Conservation (phyloP, 1,284 basidiomycete genomes). For the Cryptococcus deneoformans region DNA sequence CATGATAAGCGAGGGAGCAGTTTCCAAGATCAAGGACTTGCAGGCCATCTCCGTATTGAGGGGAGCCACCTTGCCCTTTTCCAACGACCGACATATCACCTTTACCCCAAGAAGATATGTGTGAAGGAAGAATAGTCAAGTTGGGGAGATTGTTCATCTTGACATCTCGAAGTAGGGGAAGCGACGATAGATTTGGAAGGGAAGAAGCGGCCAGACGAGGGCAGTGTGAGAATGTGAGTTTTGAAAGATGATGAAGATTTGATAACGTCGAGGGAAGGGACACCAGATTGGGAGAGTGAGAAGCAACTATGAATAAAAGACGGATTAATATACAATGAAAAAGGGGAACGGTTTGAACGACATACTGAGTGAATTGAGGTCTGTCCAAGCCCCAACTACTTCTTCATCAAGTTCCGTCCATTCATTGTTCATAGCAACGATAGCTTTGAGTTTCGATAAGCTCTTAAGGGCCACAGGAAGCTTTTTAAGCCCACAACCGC, state of each 20-base stretch:
- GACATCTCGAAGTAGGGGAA: slow-evolving; percentile 44
- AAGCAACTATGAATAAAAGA: slow-evolving; percentile 29
- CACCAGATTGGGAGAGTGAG: slow-evolving; percentile 41
- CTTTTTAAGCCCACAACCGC: slow-evolving; percentile 26
- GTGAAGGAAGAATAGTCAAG: slow-evolving; percentile 31
- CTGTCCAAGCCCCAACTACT: slow-evolving; percentile 32
- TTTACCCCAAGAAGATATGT: slow-evolving; percentile 39
- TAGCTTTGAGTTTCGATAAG: slow-evolving; percentile 39
- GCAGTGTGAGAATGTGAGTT: slow-evolving; percentile 46
- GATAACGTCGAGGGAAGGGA: slow-evolving; percentile 27
- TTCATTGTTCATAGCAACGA: slow-evolving; percentile 44
- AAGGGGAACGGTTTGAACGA: background rate
- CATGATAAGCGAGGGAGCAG: slow-evolving; percentile 32
- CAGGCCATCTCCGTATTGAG: slow-evolving; percentile 33
- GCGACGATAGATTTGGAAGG: slow-evolving; percentile 35
- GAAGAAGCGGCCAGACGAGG: slow-evolving; percentile 28
- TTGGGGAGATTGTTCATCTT: slow-evolving; percentile 44
- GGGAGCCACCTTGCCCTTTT: slow-evolving; percentile 5
- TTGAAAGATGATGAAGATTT: slow-evolving; percentile 32
- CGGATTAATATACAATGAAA: background rate
- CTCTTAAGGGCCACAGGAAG: slow-evolving; percentile 23
- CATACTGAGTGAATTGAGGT: slow-evolving; percentile 46
- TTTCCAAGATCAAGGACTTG: slow-evolving; percentile 45
- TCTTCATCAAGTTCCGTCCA: slow-evolving; percentile 32
- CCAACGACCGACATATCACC: slow-evolving; percentile 27